A percentile compares a stretch with the other conserved stretches of the same genome.
Conservation (phyloP, 164 flowering plant species). For the Aristolochia contorta region DNA sequence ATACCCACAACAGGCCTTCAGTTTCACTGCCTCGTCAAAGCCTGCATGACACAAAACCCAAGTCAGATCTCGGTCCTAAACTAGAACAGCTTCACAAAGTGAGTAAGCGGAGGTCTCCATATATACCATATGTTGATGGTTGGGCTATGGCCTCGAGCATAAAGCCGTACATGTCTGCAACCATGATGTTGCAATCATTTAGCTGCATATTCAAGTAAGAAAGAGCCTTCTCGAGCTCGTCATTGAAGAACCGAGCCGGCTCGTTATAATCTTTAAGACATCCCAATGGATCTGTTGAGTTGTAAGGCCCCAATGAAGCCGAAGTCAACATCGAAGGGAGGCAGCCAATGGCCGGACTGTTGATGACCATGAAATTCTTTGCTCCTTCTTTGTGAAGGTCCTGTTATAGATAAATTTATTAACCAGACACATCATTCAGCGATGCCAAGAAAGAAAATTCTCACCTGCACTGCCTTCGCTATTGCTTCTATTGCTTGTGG, state of each 20-base stretch:
- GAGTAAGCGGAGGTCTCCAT: neutral
- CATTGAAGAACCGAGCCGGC: slow-evolving; percentile 9
- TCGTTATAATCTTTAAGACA: slow-evolving; percentile 18
- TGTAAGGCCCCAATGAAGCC: slow-evolving; percentile 13
- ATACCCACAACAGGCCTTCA: slow-evolving; percentile 20
- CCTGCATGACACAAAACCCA: no score
- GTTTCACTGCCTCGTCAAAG: slow-evolving; percentile 12
- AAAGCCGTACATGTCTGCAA: slow-evolving; percentile 14
- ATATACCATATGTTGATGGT: slow-evolving; percentile 12
- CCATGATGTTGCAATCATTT: slow-evolving; percentile 2
- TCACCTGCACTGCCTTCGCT: slow-evolving; percentile 15
- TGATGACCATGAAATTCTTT: slow-evolving; percentile 16
- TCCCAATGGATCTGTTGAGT: slow-evolving; percentile 18
- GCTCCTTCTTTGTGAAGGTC: slow-evolving; percentile 20
- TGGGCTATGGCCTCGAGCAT: slow-evolving; percentile 7
- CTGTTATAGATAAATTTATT: no score
- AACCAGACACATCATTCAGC: no score
- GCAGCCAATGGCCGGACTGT: slow-evolving; percentile 16
- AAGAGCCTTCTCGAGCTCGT: slow-evolving; percentile 8
- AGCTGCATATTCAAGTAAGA: slow-evolving; percentile 1
- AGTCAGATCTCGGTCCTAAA: no score
- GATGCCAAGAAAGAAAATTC: neutral
- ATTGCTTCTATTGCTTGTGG: slow-evolving; percentile 14
- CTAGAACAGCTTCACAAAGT: neutral
- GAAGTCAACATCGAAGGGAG: slow-evolving; percentile 5